These are phyloP conservation scores for Astragalus glycyphyllos DNA, from an alignment of 306 rosid species.

Conservation along the genomic window DNA sequence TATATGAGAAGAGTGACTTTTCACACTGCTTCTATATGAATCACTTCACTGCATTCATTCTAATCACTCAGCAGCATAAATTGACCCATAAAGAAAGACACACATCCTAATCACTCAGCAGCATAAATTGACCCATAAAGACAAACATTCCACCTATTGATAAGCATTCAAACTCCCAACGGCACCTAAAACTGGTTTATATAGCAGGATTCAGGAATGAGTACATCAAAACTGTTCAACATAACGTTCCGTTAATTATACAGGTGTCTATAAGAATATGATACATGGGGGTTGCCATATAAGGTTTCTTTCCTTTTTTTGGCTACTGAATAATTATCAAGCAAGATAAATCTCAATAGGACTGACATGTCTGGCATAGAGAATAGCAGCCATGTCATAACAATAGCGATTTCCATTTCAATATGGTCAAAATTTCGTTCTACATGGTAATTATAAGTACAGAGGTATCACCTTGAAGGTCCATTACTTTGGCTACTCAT, in stretches of 20 bases:
- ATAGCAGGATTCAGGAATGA: too few relatives aligned
- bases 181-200: too few relatives aligned
- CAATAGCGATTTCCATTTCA: slow-evolving; percentile 1
- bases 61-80: background rate
- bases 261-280: background rate
- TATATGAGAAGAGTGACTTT: too few relatives aligned
- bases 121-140: background rate
- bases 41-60: too few relatives aligned
- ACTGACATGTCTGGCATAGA: slow-evolving; percentile 25
- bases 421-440: background rate
- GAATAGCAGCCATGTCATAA: slow-evolving; percentile 20
- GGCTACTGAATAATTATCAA: slow-evolving; percentile 7
- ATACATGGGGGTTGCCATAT: slow-evolving; percentile 3
- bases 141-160: too few relatives aligned
- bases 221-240: slow-evolving; percentile 8
- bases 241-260: background rate
- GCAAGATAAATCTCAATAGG: slow-evolving; percentile 2
- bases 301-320: slow-evolving; percentile 27
- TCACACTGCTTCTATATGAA: too few relatives aligned
- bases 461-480: background rate
- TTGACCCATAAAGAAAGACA: too few relatives aligned
- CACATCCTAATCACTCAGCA: background rate
- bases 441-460: slow-evolving; percentile 27
- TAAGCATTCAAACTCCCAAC: too few relatives aligned
- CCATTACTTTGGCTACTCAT: slow-evolving; percentile 51